Percentiles rank a stretch among this genome's conserved stretches.
Conservation (phyloP, 2,329 filamentous ascomycete species). For the Neonectria ditissima region DNA sequence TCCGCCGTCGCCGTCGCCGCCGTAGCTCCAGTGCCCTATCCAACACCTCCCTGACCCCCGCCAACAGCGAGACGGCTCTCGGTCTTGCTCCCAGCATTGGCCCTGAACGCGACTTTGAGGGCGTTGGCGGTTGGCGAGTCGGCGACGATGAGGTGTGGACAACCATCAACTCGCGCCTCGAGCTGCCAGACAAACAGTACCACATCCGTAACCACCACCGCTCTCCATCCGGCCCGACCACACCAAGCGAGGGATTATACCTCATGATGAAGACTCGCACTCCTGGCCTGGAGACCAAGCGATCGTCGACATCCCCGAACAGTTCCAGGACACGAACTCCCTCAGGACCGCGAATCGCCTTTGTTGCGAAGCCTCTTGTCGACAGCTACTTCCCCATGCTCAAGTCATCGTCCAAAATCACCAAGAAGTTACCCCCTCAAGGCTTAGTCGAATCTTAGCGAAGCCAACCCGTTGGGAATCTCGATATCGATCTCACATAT, state of each 20-base stretch:
- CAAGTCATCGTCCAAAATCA: conserved; percentile 47
- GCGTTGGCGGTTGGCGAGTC: conserved; percentile 69
- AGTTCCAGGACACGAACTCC: conserved; percentile 63
- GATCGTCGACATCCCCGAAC: conserved; percentile 54
- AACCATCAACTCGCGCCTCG: conserved; percentile 64
- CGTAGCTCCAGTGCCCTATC: conserved; percentile 53
- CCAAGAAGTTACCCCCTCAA: conserved; percentile 45
- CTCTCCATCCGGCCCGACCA: conserved; percentile 55
- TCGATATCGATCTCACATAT: neutral
- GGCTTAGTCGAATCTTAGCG: conserved; percentile 37
- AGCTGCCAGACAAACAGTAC: conserved; percentile 59
- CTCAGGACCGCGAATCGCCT: conserved; percentile 52
- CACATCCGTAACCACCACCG: conserved; percentile 56
- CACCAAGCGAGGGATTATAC: conserved; percentile 55
- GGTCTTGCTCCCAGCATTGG: conserved; percentile 62
- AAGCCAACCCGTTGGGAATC: neutral
- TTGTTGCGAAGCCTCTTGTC: conserved; percentile 42
- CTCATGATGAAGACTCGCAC: conserved; percentile 59
- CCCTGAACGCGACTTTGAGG: conserved; percentile 68
- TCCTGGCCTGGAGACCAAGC: conserved; percentile 50
- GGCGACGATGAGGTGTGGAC: conserved; percentile 63
- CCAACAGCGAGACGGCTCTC: conserved; percentile 52
- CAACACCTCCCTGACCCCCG: conserved; percentile 48
- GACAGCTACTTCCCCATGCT: conserved; percentile 59
- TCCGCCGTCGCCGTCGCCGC: conserved; percentile 47